These are phyloP conservation scores for Erythrophleum fordii DNA, from an alignment of 306 rosid species.

Conservation along the genomic window DNA sequence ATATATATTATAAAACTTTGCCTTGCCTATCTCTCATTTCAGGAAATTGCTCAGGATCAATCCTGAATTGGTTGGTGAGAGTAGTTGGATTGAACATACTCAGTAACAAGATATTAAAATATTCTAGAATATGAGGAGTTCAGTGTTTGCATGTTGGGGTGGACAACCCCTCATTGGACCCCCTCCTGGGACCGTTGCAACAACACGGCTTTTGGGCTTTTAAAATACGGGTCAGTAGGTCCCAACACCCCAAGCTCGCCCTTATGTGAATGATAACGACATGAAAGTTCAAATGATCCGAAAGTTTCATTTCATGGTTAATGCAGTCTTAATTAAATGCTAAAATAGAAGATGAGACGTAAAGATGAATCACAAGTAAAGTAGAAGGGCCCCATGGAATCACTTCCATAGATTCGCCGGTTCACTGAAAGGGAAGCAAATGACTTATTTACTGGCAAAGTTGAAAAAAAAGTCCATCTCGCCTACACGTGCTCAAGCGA, in stretches of 20 bases:
- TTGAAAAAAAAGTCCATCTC: neutral
- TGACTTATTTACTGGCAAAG: neutral
- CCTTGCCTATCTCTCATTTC: too few relatives aligned
- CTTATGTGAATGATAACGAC: neutral
- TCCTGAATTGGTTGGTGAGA: neutral
- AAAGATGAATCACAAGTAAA: neutral
- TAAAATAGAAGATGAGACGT: neutral
- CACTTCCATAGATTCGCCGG: neutral
- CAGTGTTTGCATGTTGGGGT: neutral
- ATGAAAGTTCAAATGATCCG: neutral
- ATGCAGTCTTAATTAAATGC: neutral
- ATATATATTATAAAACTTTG: too few relatives aligned
- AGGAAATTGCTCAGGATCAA: too few relatives aligned
- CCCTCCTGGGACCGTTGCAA: neutral
- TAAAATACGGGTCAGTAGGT: neutral
- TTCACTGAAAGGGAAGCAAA: neutral
- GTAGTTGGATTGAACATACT: neutral
- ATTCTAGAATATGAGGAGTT: neutral
- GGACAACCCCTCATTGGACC: neutral
- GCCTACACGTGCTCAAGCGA: neutral
- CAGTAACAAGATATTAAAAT: neutral
- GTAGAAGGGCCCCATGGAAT: constrained; percentile 10
- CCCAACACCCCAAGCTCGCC: neutral
- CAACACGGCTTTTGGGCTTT: neutral
- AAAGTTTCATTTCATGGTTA: neutral